phyloP scores from a whole-genome alignment of 2,329 filamentous ascomycete species.

The Ceratocystis destructans region DNA sequence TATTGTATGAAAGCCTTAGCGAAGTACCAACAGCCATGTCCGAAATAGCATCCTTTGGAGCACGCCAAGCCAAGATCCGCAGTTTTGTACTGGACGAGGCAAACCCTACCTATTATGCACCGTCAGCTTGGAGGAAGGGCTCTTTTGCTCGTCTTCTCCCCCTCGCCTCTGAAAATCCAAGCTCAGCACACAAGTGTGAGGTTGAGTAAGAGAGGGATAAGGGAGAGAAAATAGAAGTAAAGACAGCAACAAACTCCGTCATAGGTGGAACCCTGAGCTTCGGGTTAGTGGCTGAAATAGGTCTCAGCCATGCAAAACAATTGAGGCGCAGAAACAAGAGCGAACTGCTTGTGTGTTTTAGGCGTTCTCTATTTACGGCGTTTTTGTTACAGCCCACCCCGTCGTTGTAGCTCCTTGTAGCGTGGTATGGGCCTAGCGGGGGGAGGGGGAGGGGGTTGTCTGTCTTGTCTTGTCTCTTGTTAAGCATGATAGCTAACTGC shows the following conservation, averaged over 20 bases:
- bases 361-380: constrained; percentile 4
- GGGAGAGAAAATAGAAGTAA: background rate
- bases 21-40: constrained; percentile 3
- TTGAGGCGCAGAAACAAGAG: constrained; percentile 2
- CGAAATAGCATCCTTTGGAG: constrained; percentile 3
- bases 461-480: background rate
- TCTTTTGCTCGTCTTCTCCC: background rate
- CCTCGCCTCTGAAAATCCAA: background rate
- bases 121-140: background rate
- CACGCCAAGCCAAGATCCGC: constrained; percentile 1
- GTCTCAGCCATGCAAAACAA: constrained; percentile 1
- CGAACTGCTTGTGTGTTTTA: constrained; percentile 3
- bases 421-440: too few species aligned
- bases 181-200: background rate
- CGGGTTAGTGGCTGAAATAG: constrained; percentile 1
- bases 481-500: background rate
- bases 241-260: background rate
- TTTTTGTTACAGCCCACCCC: background rate
- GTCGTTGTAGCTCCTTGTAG: background rate
- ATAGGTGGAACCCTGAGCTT: background rate
- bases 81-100: background rate
- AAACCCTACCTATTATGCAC: background rate
- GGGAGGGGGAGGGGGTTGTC: too few species aligned
- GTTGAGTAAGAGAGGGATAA: background rate
- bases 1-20: constrained; percentile 4